Evolutionary conservation across 495 filamentous ascomycete genomes (phyloP).

Genomic region (Hypoxylon lenormandii): DNA sequence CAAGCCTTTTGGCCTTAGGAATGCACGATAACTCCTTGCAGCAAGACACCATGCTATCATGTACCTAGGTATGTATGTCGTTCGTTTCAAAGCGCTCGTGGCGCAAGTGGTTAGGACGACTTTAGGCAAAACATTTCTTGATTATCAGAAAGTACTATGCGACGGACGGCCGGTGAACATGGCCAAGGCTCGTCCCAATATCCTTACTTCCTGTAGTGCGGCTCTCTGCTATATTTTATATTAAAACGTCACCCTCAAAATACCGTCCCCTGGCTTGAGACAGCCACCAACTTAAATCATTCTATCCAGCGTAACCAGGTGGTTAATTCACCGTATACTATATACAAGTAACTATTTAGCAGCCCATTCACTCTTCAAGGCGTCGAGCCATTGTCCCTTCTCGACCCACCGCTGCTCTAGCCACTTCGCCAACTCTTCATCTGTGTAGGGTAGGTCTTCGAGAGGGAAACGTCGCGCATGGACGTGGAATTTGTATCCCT

Average conservation of each 20-base stretch:
- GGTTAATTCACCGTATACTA: not conserved
- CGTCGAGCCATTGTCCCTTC: constrained; percentile 66
- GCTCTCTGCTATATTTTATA: constrained; percentile 31
- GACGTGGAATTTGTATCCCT: constrained; percentile 63
- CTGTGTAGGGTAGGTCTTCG: constrained; percentile 60
- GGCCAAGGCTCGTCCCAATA: constrained; percentile 23
- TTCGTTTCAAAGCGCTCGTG: constrained; percentile 23
- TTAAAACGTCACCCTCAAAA: constrained; percentile 30
- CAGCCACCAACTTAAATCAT: not conserved
- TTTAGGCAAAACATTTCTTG: constrained; percentile 38
- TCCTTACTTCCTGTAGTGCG: constrained; percentile 24
- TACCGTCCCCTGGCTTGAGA: constrained; percentile 1
- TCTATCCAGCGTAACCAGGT: no score
- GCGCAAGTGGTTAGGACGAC: constrained; percentile 28
- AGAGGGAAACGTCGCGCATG: constrained; percentile 62
- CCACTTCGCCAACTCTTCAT: constrained; percentile 63
- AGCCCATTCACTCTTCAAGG: constrained; percentile 48
- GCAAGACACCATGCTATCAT: constrained; percentile 24
- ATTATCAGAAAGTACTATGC: constrained; percentile 24
- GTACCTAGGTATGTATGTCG: constrained; percentile 4
- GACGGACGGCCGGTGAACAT: constrained; percentile 29
- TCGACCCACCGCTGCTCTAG: constrained; percentile 66
- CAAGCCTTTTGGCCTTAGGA: constrained; percentile 9
- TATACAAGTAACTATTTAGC: constrained; percentile 4
- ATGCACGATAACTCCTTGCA: constrained; percentile 43